These are phyloP conservation scores for Rhodotorula sp. DNA, from an alignment of 1,284 basidiomycete species.

Conservation along the genomic window DNA sequence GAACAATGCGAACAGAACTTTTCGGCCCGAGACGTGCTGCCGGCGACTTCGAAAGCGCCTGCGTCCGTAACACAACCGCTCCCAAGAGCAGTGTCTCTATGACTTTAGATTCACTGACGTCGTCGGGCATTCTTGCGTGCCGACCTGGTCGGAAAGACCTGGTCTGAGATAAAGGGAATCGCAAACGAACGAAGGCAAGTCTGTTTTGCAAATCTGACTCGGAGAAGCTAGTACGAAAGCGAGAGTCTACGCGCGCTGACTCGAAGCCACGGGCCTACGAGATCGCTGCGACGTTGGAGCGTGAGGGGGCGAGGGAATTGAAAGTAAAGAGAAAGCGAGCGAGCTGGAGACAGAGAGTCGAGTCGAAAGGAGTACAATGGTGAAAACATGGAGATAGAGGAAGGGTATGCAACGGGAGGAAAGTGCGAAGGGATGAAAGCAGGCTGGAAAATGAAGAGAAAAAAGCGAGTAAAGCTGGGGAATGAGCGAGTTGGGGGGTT, in stretches of 20 bases:
- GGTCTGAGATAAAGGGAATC: too few species aligned
- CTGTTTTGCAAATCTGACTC: background rate
- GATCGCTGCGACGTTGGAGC: background rate
- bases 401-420: constrained; percentile 1
- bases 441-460: background rate
- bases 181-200: background rate
- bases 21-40: too few species aligned
- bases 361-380: background rate
- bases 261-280: background rate
- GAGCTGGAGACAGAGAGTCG: background rate
- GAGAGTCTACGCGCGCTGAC: background rate
- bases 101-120: too few species aligned
- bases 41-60: too few species aligned
- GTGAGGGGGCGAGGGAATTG: background rate
- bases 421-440: background rate
- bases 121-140: too few species aligned
- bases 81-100: too few species aligned
- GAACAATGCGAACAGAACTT: too few species aligned
- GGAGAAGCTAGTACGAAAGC: background rate
- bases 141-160: too few species aligned
- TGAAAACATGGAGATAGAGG: background rate
- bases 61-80: too few species aligned
- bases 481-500: background rate
- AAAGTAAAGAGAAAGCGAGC: background rate
- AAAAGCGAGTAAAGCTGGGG: background rate